Percentiles rank a stretch among this genome's conserved stretches.
phyloP scores from a whole-genome alignment of 345 rosid genomes.

The Conringia planisiliqua region DNA sequence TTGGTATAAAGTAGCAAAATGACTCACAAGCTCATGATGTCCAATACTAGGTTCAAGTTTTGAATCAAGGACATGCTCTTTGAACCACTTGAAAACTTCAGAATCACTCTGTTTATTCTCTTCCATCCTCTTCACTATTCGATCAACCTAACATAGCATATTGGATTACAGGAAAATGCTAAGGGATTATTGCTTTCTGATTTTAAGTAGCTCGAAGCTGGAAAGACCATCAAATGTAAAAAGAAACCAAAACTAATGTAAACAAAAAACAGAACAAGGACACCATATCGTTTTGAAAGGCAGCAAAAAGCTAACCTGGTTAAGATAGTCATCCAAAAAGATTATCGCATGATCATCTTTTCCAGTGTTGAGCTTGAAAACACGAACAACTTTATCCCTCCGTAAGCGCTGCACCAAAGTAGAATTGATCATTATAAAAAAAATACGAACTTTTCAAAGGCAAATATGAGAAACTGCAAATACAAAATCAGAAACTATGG shows the following conservation, averaged over 20 bases:
- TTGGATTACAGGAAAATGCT: neutral
- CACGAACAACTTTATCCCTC: slow-evolving; percentile 68
- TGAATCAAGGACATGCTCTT: slow-evolving; percentile 58
- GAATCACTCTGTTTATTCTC: slow-evolving; percentile 51
- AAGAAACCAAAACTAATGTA: too few relatives aligned
- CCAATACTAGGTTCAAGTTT: slow-evolving; percentile 74
- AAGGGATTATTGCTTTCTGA: neutral
- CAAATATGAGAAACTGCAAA: neutral
- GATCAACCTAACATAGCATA: slow-evolving; percentile 42
- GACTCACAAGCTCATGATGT: slow-evolving; percentile 78
- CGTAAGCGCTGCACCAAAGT: slow-evolving; percentile 50
- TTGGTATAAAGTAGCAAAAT: neutral
- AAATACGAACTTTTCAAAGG: neutral
- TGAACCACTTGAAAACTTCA: slow-evolving; percentile 77
- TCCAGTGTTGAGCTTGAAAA: slow-evolving; percentile 83
- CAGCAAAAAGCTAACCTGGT: slow-evolving; percentile 45
- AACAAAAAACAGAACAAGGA: neutral
- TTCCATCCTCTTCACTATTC: slow-evolving; percentile 60
- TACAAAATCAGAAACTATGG: neutral
- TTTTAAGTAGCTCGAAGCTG: too few relatives aligned
- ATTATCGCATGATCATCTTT: slow-evolving; percentile 90
- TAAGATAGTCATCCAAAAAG: slow-evolving; percentile 78
- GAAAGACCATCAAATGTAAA: too few relatives aligned
- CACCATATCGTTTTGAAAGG: neutral
- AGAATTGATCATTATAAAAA: neutral